Percentiles rank a stretch among this genome's conserved stretches.
Evolutionary conservation across 2,329 filamentous ascomycete species (phyloP).

Genomic region (Fusarium longipes): DNA sequence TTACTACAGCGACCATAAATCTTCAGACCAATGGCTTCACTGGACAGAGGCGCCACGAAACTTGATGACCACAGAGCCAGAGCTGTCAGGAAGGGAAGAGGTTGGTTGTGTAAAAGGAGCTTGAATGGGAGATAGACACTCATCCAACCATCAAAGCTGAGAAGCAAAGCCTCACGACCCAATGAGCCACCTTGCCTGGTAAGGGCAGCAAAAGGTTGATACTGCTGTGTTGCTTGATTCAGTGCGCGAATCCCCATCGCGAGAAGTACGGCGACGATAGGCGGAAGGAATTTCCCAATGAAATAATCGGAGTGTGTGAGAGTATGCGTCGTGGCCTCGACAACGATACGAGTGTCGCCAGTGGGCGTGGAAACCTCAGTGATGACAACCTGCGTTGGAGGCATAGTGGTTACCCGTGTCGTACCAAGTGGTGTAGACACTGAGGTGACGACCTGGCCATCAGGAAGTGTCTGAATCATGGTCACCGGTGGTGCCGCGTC

Average conservation of each 20-base stretch:
- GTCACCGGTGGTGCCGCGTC: conserved; percentile 18
- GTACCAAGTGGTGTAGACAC: conserved; percentile 21
- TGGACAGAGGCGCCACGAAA: conserved; percentile 33
- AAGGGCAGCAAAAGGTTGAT: conserved; percentile 59
- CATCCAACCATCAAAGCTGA: conserved; percentile 54
- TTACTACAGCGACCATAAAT: conserved; percentile 36
- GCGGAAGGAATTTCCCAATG: conserved; percentile 56
- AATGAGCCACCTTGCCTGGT: conserved; percentile 51
- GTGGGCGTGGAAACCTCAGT: conserved; percentile 29
- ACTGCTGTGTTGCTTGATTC: conserved; percentile 55
- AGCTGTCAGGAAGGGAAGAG: conserved; percentile 45
- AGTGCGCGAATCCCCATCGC: conserved; percentile 55
- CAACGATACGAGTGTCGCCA: conserved; percentile 14
- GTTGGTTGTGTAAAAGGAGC: conserved; percentile 50
- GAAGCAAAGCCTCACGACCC: conserved; percentile 56
- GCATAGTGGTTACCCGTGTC: conserved; percentile 31
- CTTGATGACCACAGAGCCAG: conserved; percentile 19
- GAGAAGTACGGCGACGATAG: conserved; percentile 54
- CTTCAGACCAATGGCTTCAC: conserved; percentile 41
- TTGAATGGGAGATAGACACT: conserved; percentile 52
- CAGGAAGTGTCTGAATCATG: conserved; percentile 21
- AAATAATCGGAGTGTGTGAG: conserved; percentile 49
- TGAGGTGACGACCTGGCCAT: conserved; percentile 25
- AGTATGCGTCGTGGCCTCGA: conserved; percentile 30
- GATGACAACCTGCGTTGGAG: conserved; percentile 25